Conservation (phyloP, 2,329 filamentous ascomycete species). For the Fusarium stilboides region DNA sequence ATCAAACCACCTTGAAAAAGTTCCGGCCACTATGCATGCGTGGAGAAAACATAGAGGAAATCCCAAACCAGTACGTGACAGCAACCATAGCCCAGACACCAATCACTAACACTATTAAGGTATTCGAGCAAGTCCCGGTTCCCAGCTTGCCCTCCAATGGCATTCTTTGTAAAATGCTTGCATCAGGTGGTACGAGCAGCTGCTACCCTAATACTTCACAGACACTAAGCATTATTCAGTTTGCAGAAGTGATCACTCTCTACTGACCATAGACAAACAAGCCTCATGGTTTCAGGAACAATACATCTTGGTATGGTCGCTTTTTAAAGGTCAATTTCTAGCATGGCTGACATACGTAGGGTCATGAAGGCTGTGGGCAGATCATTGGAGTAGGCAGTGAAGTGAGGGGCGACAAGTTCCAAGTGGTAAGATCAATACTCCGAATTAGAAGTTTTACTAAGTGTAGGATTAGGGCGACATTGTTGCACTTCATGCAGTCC, state of each 20-base stretch:
- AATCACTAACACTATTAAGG: neutral
- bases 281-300: constrained; percentile 41
- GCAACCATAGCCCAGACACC: accelerated
- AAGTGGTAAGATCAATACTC: constrained; percentile 18
- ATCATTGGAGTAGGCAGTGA: constrained; percentile 28
- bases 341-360: constrained; percentile 11
- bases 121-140: constrained; percentile 24
- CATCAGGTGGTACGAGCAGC: constrained; percentile 22
- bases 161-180: constrained; percentile 33
- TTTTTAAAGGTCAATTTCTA: too few species aligned
- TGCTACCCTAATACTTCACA: accelerated
- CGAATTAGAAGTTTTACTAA: accelerated
- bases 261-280: constrained; percentile 41
- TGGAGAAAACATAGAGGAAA: constrained; percentile 56
- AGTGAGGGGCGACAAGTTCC: neutral
- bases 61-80: constrained; percentile 25
- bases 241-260: constrained; percentile 34
- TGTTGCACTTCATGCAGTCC: constrained; percentile 44
- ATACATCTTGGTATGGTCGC: constrained; percentile 23
- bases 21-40: constrained; percentile 51
- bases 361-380: constrained; percentile 41
- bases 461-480: constrained; percentile 25
- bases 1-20: neutral
- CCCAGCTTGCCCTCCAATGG: constrained; percentile 3
- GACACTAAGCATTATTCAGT: constrained; percentile 1